These are phyloP conservation scores for Hypoxylon sp. DNA, from an alignment of 2,329 filamentous ascomycete genomes.

Conservation along the genomic window DNA sequence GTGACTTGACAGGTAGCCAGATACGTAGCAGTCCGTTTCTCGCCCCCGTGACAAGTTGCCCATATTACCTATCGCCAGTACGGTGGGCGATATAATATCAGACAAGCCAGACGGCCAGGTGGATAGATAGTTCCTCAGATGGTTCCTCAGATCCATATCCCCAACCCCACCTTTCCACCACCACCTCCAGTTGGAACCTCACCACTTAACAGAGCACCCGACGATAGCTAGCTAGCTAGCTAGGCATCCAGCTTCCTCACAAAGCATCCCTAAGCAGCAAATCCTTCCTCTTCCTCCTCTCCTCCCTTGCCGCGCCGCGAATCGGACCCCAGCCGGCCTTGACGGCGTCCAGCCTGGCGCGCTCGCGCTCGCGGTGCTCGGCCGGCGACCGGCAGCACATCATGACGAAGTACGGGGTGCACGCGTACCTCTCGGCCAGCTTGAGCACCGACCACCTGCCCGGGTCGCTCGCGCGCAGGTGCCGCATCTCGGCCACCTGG, in stretches of 20 bases:
- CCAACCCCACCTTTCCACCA: too few relatives aligned
- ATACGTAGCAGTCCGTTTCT: too few relatives aligned
- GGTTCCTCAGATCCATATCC: too few relatives aligned
- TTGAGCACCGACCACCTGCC: slow-evolving; percentile 61
- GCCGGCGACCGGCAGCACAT: slow-evolving; percentile 62
- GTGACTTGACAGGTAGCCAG: too few relatives aligned
- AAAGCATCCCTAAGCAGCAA: slow-evolving; percentile 63
- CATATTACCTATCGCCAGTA: too few relatives aligned
- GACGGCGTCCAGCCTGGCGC: slow-evolving; percentile 56
- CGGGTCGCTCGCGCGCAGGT: slow-evolving; percentile 62
- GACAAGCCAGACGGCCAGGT: too few relatives aligned
- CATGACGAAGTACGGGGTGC: slow-evolving; percentile 65
- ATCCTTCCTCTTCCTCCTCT: slow-evolving; percentile 61
- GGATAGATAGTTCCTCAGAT: too few relatives aligned
- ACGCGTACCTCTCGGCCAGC: slow-evolving; percentile 64
- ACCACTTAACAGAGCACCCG: too few relatives aligned
- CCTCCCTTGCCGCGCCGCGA: slow-evolving; percentile 62
- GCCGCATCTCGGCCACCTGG: slow-evolving; percentile 68
- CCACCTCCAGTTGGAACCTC: too few relatives aligned
- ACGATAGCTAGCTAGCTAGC: background rate
- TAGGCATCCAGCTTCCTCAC: slow-evolving; percentile 42
- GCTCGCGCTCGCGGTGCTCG: slow-evolving; percentile 58
- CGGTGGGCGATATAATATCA: too few relatives aligned
- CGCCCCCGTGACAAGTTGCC: too few relatives aligned
- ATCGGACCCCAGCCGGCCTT: slow-evolving; percentile 67